These are phyloP conservation scores for Inonotus hispidus DNA, from an alignment of 1,284 basidiomycete species.

Conservation along the genomic window DNA sequence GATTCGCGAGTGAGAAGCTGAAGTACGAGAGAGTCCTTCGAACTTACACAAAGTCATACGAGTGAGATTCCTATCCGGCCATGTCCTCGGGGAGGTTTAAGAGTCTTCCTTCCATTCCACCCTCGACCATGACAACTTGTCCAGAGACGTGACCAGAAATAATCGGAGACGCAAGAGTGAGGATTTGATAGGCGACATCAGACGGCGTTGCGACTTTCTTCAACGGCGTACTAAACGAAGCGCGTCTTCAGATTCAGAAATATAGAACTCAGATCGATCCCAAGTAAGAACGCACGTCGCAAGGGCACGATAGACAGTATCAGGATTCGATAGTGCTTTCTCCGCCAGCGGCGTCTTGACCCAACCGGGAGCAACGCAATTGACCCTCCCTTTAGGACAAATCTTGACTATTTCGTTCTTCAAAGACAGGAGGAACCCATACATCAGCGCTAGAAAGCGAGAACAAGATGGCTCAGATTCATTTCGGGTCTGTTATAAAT, in stretches of 20 bases:
- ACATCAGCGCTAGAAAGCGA: constrained; percentile 55
- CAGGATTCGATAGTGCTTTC: constrained; percentile 39
- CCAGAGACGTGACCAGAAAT: constrained; percentile 71
- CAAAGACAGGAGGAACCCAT: constrained; percentile 60
- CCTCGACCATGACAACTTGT: constrained; percentile 65
- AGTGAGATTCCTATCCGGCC: neutral
- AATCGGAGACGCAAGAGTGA: constrained; percentile 52
- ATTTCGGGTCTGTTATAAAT: constrained; percentile 31
- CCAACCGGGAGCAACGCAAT: constrained; percentile 70
- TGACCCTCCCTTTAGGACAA: constrained; percentile 65
- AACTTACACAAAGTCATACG: no score
- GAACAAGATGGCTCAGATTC: neutral
- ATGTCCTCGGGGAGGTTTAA: constrained; percentile 38
- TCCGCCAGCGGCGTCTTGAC: constrained; percentile 57
- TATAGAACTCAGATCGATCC: neutral
- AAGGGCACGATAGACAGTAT: constrained; percentile 46
- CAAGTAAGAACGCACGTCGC: constrained; percentile 50
- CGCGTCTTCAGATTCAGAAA: neutral
- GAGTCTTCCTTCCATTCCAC: constrained; percentile 70
- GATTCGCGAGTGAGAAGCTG: neutral
- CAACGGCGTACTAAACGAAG: constrained; percentile 50
- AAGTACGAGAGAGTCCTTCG: neutral
- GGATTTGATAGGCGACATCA: constrained; percentile 65
- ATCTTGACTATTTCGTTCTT: constrained; percentile 80
- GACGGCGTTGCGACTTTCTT: constrained; percentile 61